These are phyloP conservation scores for Hypholoma fasciculare DNA, from an alignment of 768 basidiomycete species.

Conservation along the genomic window DNA sequence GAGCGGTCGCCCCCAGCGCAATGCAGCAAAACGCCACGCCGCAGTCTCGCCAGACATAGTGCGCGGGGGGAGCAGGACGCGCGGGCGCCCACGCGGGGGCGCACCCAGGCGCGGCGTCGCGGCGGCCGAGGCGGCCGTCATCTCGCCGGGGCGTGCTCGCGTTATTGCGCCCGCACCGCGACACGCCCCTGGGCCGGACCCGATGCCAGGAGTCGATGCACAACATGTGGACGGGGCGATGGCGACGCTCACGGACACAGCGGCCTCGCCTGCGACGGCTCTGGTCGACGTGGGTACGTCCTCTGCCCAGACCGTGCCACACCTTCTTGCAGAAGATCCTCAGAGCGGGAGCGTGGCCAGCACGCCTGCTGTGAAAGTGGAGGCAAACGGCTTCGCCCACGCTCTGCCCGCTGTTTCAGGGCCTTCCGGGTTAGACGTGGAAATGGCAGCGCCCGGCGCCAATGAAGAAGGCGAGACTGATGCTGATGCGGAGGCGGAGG, in stretches of 20 bases:
- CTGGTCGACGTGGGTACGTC: no score
- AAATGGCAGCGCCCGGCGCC: neutral
- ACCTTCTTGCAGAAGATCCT: no score
- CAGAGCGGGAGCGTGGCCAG: no score
- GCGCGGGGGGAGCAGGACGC: neutral
- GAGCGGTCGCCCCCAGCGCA: constrained; percentile 1
- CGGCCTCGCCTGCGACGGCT: no score
- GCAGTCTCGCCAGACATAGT: neutral
- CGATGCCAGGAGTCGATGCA: neutral
- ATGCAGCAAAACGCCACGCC: neutral
- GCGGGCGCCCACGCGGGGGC: constrained; percentile 5
- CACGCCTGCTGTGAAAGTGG: no score
- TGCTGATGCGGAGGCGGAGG: constrained; percentile 21
- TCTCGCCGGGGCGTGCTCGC: constrained; percentile 22
- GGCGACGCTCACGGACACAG: neutral
- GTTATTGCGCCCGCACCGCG: constrained; percentile 1
- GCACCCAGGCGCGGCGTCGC: neutral
- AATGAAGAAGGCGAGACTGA: constrained; percentile 17
- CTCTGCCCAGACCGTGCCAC: no score
- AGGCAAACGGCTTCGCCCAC: no score
- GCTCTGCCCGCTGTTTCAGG: no score
- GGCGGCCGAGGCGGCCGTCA: constrained; percentile 17
- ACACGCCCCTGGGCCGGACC: neutral
- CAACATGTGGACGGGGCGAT: neutral
- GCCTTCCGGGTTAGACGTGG: neutral